Base-by-base conservation (phyloP, 1,284 basidiomycete species). In the Sanghuangporus baumii region DNA sequence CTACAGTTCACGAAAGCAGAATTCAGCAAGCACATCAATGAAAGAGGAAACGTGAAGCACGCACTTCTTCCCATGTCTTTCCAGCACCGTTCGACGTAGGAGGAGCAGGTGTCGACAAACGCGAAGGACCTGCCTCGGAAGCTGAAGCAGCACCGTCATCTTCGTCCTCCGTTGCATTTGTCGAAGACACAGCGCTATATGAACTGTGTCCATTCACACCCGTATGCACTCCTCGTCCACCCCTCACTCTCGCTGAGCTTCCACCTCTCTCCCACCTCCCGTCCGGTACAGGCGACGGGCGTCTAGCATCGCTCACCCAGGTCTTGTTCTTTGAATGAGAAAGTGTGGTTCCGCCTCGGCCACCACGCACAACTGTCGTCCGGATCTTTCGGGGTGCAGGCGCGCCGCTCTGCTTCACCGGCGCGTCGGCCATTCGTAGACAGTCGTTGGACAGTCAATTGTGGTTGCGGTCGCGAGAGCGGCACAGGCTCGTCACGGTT, bases 1-100 rank as follows among this genome's bases (percentile, higher is more conserved):
- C 88, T 90, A 67, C 6, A 23, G 59, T 57, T 59, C 58, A n/a
- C 43, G 20, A 41, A 41, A n/a, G 43, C 5, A 31, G 26, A 31
- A 31, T 31, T 31, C 26, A 46, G 43, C 16, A 46, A 46, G 14
- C 43, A 46, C 16, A 46, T 0, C 2, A 18, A 46, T n/a, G 1
- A 55, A 67, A 71, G 66, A 72, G 67, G 62, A 54, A 23, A 54
- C 26, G 14, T 16, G 57, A 40, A 63, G 31, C 26, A 75, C 83
- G 67, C 66, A 89, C 88, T 79, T 88, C 84, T 72, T 86, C 82
- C 69, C 82, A 90, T 69, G 86, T 87, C 61, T 71, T 78, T 66
- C 88, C 85, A 55, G 81, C 77, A 67, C 87, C 86, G 67, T 88
- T 86, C 6, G 73, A 70, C 0, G 81, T 14, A 82, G 71, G 26